Evolutionary conservation across 2,329 filamentous ascomycete species (phyloP), one percentile per base, ranked within the genome.

Genomic region (Arachnopeziza araneosa): DNA sequence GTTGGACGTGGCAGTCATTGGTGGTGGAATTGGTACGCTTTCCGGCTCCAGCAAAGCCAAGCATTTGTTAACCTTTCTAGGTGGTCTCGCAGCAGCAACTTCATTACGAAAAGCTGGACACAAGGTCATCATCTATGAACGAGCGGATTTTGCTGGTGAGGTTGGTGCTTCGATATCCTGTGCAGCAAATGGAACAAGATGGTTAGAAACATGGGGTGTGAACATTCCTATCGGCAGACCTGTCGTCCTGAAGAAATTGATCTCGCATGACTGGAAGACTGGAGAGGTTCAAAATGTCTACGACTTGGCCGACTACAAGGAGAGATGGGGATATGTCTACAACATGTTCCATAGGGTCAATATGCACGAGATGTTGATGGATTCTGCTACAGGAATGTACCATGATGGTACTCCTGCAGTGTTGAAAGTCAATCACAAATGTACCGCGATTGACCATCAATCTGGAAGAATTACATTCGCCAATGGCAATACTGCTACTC

Each of bases 191-290:
- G 87, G 86, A 8, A 87, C 86, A 1, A 79, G 84, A 53, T 90
- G 86, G 86, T 75, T 90, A 8, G 81, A 87, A 62, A 84, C 87
- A 70, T 90, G 87, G 87, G 76, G 76, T 0, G 84, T 89, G 1
- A 83, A 89, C 66, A 76, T 89, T 1, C 75, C 75, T 17, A 84
- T 83, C 67, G 87, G 86, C 9, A 82, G 88, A 60, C 85, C 85
- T 0, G 86, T 90, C 1, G 75, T 89, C 1, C 74, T 90, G 54
- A 79, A 78, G 72, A 85, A 85, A 67, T 78, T 90, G 56, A 89
- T 90, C 74, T 87, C 85, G 70, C 80, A 83, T 2, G 85, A 89
- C 72, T 90, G 86, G 86, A 80, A 82, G 69, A 89, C 85, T 0
- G 87, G 87, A 0, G 82, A 88, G 72, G 80, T 83, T 0, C 79